Evolutionary conservation across 2,329 filamentous ascomycete genomes (phyloP).

Genomic region (Aotearoamyces nothofagi): DNA sequence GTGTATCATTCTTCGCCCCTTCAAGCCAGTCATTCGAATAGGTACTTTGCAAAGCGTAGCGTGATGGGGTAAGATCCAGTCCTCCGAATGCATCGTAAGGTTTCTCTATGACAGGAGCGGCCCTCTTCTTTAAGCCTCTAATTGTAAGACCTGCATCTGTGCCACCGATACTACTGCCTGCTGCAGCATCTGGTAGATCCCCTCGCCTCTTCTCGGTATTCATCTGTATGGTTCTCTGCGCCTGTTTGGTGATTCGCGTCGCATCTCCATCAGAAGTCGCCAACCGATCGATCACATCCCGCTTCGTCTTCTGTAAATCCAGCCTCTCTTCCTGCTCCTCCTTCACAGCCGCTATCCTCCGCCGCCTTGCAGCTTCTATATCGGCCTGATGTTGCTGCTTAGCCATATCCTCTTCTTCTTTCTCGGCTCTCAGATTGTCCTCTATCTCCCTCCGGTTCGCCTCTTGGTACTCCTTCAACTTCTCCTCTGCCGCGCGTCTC

Average conservation of each 20-base stretch:
- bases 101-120: slow-evolving; percentile 46
- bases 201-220: slow-evolving; percentile 47
- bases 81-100: slow-evolving; percentile 86
- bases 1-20: slow-evolving; percentile 45
- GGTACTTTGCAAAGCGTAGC: slow-evolving; percentile 51
- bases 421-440: slow-evolving; percentile 37
- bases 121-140: slow-evolving; percentile 60
- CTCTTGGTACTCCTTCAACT: slow-evolving; percentile 54
- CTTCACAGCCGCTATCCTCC: slow-evolving; percentile 44
- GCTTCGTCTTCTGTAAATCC: slow-evolving; percentile 45
- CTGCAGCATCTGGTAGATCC: slow-evolving; percentile 21
- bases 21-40: slow-evolving; percentile 69
- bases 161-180: slow-evolving; percentile 8
- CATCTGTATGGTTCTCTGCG: slow-evolving; percentile 49
- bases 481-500: slow-evolving; percentile 27
- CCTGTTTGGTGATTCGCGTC: slow-evolving; percentile 37
- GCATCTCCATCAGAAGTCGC: slow-evolving; percentile 46
- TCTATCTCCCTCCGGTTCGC: slow-evolving; percentile 57
- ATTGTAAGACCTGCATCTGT: slow-evolving; percentile 38
- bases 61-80: slow-evolving; percentile 48
- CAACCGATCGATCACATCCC: slow-evolving; percentile 56
- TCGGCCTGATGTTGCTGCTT: slow-evolving; percentile 45
- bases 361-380: slow-evolving; percentile 46
- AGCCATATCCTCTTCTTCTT: slow-evolving; percentile 37
- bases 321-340: slow-evolving; percentile 59